Evolutionary conservation across 306 rosid species (phyloP), one percentile per base, ranked within the genome.

Genomic region (Ormosia semicastrata): DNA sequence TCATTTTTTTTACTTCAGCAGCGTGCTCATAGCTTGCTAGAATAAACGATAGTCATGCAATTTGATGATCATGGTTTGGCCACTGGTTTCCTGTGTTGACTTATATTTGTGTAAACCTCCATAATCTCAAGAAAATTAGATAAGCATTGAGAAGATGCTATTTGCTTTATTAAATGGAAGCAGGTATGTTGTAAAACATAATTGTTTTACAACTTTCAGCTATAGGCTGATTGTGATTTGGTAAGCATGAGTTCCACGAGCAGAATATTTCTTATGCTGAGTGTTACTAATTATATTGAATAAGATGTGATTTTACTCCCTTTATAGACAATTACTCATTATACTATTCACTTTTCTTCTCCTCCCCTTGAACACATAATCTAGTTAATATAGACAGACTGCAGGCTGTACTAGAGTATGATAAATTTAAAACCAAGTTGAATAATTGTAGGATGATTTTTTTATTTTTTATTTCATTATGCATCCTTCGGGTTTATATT

Each of bases 31-130:
- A 37, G 50, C 60, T 64, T 32, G 75, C 47, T 59, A 40, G 81
- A 66, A 57, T 71, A 54, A 75, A 49, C 67, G 40, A 12, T 49
- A 58, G 32, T 50, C 13, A 57, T 77, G 76, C 59, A 82, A 57
- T 76, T 4, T 70, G 50, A 60, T 36, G 41, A 46, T 36, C 60
- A 52, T 71, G 52, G 24, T 29, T 47, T 71, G 41, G 64, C 44
- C 60, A 57, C 53, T 34, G 57, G 50, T 84, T 73, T 37, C 5
- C 4, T 29, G 44, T 50, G 69, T 70, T 71, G 47, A 36, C 37
- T 53, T 56, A 15, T 14, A 44, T 68, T 47, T 68, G 6, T 41
- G 60, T 33, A 15, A 11, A 32, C 40, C 52, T 12, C 29, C 49
- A 33, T 43, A 11, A 17, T 58, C 59, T 56, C 15, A 13, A 43